Evolutionary conservation across 2,329 filamentous ascomycete genomes (phyloP).

Genomic region (Epichloe glyceriae): DNA sequence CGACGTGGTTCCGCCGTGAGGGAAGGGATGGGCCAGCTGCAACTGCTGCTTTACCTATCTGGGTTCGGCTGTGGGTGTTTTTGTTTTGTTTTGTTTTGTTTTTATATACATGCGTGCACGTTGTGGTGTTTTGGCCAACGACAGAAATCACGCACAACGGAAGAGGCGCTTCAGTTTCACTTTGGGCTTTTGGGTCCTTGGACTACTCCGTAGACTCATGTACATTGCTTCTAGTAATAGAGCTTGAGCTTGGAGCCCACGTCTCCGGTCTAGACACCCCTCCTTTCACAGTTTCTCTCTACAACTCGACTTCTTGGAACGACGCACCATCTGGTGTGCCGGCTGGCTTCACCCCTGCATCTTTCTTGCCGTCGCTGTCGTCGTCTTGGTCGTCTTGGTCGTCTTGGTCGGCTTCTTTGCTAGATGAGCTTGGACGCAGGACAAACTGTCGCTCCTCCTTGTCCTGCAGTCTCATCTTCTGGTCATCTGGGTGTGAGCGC

Average conservation of each 20-base stretch:
- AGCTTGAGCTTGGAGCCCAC: background rate
- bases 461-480: constrained; percentile 44
- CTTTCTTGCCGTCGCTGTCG: constrained; percentile 19
- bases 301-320: constrained; percentile 53
- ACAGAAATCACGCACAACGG: too few relatives aligned
- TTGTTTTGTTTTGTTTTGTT: too few relatives aligned
- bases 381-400: constrained; percentile 19
- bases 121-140: too few relatives aligned
- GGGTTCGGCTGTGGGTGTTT: too few relatives aligned
- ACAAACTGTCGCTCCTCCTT: constrained; percentile 41
- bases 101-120: too few relatives aligned
- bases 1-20: constrained; percentile 45
- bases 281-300: constrained; percentile 7
- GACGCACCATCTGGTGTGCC: constrained; percentile 42
- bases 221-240: background rate
- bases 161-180: too few relatives aligned
- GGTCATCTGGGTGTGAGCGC: constrained; percentile 29
- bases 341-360: constrained; percentile 25
- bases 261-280: background rate
- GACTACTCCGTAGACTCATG: background rate
- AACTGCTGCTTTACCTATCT: too few relatives aligned
- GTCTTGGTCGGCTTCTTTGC: constrained; percentile 13
- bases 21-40: background rate
- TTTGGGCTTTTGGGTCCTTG: background rate
- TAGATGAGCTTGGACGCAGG: constrained; percentile 25